Base-by-base conservation (phyloP, 73 alveolate species). In the Tetrahymena borealis region DNA sequence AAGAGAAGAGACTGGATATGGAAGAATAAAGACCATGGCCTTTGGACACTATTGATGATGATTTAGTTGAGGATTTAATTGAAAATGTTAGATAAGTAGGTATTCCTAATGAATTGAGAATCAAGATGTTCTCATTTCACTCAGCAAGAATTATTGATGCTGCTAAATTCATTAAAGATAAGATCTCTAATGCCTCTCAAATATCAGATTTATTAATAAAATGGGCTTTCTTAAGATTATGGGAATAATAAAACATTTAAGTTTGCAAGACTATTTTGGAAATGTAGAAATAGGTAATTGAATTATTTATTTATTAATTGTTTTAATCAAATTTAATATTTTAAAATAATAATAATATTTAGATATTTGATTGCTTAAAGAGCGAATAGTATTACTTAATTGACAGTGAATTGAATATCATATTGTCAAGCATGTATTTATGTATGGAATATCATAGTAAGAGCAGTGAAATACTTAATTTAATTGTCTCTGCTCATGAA, bases 21-120 rank as follows among this genome's bases (percentile, higher is more conserved):
- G 85, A 60, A 60, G 85, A 60, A 60, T n/a, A 60, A 60, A 60
- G 85, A 60, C 85, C 85, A 24, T 60, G 85, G 85, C 85, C 85
- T 18, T 28, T 60, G 9, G 85, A 60, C n/a, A 60, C 85, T 7
- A 60, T 60, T 2, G 37, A 60, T 60, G 85, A 60, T 20, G 85
- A 60, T 60, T 60, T 60, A 60, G 85, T 60, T 18, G 85, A 60
- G 28, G 85, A 60, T 60, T 60, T 60, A n/a, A 60, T 60, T 3
- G 85, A 60, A 18, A 60, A 60, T 28, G n/a, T 60, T 60, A 60
- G 85, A 60, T 60, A 60, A 60, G 85, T 60, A 24, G 85, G 85
- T 24, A 60, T 60, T 60, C 85, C 85, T 60, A 60, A 60, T n/a
- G 85, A 60, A 9, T 60, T 60, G 85, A 60, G 85, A 60, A 60